phyloP scores from a whole-genome alignment of 441 rosid species.

The Adansonia grandidieri region DNA sequence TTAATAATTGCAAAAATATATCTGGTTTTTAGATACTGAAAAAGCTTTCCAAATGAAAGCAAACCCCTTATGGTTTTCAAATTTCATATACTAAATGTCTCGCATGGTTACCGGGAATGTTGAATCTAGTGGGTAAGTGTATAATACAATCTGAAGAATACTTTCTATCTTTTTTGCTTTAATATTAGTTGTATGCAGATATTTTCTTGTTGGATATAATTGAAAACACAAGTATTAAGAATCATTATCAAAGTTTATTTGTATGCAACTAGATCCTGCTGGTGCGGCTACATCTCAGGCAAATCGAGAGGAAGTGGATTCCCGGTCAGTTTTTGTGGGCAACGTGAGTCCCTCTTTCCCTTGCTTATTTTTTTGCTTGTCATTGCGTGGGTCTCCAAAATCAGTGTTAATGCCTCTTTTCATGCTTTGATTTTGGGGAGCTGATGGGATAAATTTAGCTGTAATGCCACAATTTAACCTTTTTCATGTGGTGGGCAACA shows the following conservation, averaged over 20 bases:
- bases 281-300: slow-evolving; percentile 31
- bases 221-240: neutral
- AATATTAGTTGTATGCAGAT: neutral
- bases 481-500: neutral
- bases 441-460: neutral
- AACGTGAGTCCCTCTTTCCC: too few relatives aligned
- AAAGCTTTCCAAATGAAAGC: neutral
- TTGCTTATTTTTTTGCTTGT: too few relatives aligned
- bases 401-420: neutral
- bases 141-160: neutral
- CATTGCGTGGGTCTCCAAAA: neutral
- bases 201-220: neutral
- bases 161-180: neutral
- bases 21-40: slow-evolving; percentile 14
- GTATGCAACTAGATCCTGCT: slow-evolving; percentile 24
- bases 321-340: slow-evolving; percentile 31
- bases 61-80: neutral
- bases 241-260: slow-evolving; percentile 14
- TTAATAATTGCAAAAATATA: neutral
- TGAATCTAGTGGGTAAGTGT: neutral
- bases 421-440: neutral
- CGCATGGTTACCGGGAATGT: neutral
- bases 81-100: neutral
- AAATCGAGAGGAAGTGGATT: slow-evolving; percentile 31
- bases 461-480: neutral